Evolutionary conservation across 1,284 basidiomycete genomes (phyloP).

Genomic region (Trichosporon ovoides): DNA sequence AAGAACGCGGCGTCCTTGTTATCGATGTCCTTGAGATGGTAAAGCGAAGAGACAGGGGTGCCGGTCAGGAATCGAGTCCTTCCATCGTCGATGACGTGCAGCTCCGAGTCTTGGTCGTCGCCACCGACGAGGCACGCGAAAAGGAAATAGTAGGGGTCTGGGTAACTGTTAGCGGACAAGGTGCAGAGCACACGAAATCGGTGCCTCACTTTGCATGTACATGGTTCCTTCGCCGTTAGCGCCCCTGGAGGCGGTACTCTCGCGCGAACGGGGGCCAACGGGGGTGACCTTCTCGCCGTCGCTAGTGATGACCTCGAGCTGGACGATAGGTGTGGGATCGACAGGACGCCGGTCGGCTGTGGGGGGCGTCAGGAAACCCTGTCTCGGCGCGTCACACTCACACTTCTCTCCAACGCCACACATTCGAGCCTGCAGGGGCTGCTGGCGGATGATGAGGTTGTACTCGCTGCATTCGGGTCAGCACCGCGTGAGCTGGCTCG

Average conservation of each 20-base stretch:
- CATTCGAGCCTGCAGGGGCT: constrained; percentile 82
- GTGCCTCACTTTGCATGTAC: constrained; percentile 46
- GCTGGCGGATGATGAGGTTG: constrained; percentile 74
- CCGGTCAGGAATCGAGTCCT: constrained; percentile 50
- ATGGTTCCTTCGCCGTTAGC: constrained; percentile 12
- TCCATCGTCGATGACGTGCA: constrained; percentile 91
- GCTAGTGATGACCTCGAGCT: constrained; percentile 77
- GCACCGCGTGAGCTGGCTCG: neutral
- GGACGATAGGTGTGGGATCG: constrained; percentile 94
- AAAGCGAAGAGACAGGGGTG: constrained; percentile 78
- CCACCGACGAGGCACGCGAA: constrained; percentile 82
- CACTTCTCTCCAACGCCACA: constrained; percentile 85
- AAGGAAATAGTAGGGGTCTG: constrained; percentile 90
- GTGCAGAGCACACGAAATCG: neutral
- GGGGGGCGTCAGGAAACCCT: constrained; percentile 3
- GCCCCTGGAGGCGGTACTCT: constrained; percentile 4
- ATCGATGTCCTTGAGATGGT: constrained; percentile 88
- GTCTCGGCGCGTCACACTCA: constrained; percentile 33
- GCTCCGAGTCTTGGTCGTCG: constrained; percentile 69
- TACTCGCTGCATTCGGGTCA: constrained; percentile 56
- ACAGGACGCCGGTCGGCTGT: constrained; percentile 89
- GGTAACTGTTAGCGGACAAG: neutral
- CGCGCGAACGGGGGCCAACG: constrained; percentile 14
- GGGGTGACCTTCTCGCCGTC: constrained; percentile 48
- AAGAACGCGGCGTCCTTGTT: constrained; percentile 83